These are phyloP conservation scores for Arachnomyces sp. DNA, from an alignment of 2,329 filamentous ascomycete genomes.

Conservation along the genomic window DNA sequence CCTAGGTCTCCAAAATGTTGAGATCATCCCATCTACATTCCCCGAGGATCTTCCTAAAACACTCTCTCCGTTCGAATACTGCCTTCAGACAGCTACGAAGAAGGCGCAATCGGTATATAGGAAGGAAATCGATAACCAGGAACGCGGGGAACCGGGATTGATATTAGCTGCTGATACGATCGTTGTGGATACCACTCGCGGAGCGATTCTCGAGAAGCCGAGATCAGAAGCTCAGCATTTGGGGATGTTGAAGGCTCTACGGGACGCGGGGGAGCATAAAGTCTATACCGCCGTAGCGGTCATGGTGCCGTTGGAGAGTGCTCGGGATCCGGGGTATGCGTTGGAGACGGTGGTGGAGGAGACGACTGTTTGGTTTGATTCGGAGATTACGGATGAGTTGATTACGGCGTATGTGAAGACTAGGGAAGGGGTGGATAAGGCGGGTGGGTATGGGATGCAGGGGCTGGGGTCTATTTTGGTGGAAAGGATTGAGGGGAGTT, in stretches of 20 bases:
- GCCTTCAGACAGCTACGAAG: constrained; percentile 71
- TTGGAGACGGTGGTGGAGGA: constrained; percentile 77
- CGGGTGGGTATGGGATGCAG: constrained; percentile 90
- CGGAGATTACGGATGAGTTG: constrained; percentile 67
- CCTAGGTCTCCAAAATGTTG: constrained; percentile 72
- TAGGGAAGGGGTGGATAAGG: constrained; percentile 89
- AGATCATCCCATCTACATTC: constrained; percentile 73
- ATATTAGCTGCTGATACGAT: constrained; percentile 89
- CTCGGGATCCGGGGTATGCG: constrained; percentile 75
- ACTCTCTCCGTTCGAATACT: constrained; percentile 81
- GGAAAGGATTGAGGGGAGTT: constrained; percentile 77
- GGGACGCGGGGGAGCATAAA: constrained; percentile 68
- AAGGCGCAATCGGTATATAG: constrained; percentile 72
- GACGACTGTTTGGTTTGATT: constrained; percentile 81
- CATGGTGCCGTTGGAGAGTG: constrained; percentile 74
- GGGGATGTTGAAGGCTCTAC: constrained; percentile 69
- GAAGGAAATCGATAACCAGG: constrained; percentile 47
- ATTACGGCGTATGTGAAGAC: constrained; percentile 62
- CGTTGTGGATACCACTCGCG: constrained; percentile 62
- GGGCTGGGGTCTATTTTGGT: constrained; percentile 79
- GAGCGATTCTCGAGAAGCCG: constrained; percentile 85
- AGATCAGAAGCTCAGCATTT: constrained; percentile 71
- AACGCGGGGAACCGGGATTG: constrained; percentile 63
- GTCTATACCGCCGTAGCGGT: constrained; percentile 79
- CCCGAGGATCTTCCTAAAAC: constrained; percentile 79